Percentiles rank a stretch among this genome's conserved stretches.
These are phyloP conservation scores for Fusarium austroafricanum DNA, from an alignment of 2,329 filamentous ascomycete species.

Conservation along the genomic window DNA sequence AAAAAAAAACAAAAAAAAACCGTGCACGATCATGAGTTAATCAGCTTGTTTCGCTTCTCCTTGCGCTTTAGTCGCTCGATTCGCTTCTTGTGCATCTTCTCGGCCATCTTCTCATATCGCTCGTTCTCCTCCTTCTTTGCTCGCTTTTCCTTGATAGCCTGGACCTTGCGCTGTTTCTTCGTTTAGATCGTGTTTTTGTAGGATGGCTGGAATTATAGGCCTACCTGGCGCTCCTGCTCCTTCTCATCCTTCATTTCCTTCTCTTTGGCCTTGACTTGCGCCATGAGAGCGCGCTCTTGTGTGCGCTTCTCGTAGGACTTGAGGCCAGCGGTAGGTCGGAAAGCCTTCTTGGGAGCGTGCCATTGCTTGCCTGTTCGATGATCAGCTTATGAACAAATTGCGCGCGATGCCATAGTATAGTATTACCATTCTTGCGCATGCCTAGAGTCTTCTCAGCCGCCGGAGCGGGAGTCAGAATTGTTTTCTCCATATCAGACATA, in stretches of 20 bases:
- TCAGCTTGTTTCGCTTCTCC: conserved; percentile 94
- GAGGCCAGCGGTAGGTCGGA: conserved; percentile 82
- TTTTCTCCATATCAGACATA: conserved; percentile 58
- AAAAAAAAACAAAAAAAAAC: too few relatives aligned
- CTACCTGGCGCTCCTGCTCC: conserved; percentile 85
- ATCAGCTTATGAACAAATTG: conserved; percentile 19
- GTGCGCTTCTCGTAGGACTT: conserved; percentile 82
- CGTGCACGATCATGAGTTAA: conserved; percentile 68
- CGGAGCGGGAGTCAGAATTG: conserved; percentile 50
- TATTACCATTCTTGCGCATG: conserved; percentile 84
- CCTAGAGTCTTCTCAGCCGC: conserved; percentile 62
- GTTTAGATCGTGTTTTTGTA: conserved; percentile 19
- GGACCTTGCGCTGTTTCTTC: conserved; percentile 72
- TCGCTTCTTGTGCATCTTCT: conserved; percentile 97
- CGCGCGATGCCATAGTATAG: neutral
- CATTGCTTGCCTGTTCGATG: conserved; percentile 85
- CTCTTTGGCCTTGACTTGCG: conserved; percentile 90
- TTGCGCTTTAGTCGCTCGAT: conserved; percentile 93
- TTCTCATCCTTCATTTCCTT: conserved; percentile 97
- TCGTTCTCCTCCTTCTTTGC: conserved; percentile 93
- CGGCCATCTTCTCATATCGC: conserved; percentile 91
- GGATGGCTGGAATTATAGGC: conserved; percentile 35
- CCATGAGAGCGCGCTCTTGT: conserved; percentile 74
- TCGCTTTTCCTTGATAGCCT: conserved; percentile 85
- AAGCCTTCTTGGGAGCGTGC: conserved; percentile 85